phyloP scores from a whole-genome alignment of 805 yeast species.

The Kluyveromyces nonfermentans region DNA sequence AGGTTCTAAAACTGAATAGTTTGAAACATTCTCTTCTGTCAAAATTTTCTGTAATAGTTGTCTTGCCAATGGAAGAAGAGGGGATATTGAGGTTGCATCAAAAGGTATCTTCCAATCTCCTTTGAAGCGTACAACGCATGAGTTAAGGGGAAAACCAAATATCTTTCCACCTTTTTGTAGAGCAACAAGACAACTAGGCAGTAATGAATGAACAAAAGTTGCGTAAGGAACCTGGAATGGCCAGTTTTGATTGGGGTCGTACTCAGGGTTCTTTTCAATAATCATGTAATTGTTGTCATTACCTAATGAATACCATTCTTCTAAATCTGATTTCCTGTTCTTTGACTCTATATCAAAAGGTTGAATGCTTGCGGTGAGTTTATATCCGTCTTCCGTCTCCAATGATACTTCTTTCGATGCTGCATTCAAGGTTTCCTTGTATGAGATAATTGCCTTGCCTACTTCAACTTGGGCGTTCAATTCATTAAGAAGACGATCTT shows the following conservation, averaged over 20 bases:
- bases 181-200: constrained; percentile 51
- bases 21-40: constrained; percentile 9
- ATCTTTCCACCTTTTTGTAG: constrained; percentile 60
- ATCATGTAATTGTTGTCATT: constrained; percentile 30
- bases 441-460: constrained; percentile 82
- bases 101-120: constrained; percentile 42
- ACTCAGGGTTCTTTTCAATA: constrained; percentile 21
- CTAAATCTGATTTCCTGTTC: constrained; percentile 20
- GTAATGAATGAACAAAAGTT: constrained; percentile 42
- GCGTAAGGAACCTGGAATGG: constrained; percentile 39
- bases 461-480: constrained; percentile 73
- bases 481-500: constrained; percentile 68
- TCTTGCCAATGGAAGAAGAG: constrained; percentile 39
- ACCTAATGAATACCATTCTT: constrained; percentile 21
- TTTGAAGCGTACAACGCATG: constrained; percentile 46
- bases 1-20: constrained; percentile 70
- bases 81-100: constrained; percentile 34
- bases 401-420: constrained; percentile 7
- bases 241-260: constrained; percentile 35
- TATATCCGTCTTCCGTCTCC: constrained; percentile 14
- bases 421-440: constrained; percentile 54
- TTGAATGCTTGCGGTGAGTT: constrained; percentile 15
- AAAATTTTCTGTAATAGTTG: constrained; percentile 35
- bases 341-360: constrained; percentile 18
- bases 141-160: constrained; percentile 41